Conservation (phyloP, 1,284 basidiomycete genomes). For the Kalmanozyma brasiliensis region DNA sequence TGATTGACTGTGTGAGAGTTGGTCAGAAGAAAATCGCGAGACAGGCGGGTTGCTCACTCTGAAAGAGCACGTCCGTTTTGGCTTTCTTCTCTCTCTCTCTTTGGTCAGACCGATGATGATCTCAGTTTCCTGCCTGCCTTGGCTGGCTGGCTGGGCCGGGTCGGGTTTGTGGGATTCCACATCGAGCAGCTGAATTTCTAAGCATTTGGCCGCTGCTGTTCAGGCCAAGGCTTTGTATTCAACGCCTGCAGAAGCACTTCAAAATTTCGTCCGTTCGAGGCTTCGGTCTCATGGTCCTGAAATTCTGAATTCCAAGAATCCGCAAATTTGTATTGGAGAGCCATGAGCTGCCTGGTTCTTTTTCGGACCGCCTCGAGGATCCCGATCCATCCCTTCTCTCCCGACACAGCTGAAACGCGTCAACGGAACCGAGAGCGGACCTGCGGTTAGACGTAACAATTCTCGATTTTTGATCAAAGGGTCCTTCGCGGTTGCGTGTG, state of each 20-base stretch:
- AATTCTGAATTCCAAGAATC: background rate
- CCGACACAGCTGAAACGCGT: background rate
- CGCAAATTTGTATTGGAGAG: conserved; percentile 26
- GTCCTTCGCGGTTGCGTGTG: conserved; percentile 8
- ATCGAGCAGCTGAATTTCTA: conserved; percentile 22
- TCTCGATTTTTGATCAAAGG: conserved; percentile 14
- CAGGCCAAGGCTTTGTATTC: too few relatives aligned
- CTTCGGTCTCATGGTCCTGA: too few relatives aligned
- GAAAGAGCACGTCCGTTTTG: background rate
- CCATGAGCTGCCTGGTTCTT: conserved; percentile 14
- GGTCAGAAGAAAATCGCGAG: conserved; percentile 38
- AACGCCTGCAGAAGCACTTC: background rate
- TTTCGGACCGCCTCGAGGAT: background rate
- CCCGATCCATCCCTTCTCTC: conserved; percentile 28
- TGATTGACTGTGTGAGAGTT: background rate
- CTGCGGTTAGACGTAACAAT: background rate
- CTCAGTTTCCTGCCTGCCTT: conserved; percentile 5
- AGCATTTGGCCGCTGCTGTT: too few relatives aligned
- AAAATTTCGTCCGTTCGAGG: background rate
- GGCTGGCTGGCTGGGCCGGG: background rate
- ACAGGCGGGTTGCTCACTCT: conserved; percentile 9
- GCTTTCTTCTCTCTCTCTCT: conserved; percentile 3
- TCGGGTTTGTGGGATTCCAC: conserved; percentile 5
- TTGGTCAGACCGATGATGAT: conserved; percentile 23
- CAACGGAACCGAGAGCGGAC: conserved; percentile 28